Evolutionary conservation across 148 eudicot genomes (phyloP).

Genomic region (Nepenthes mirabilis): DNA sequence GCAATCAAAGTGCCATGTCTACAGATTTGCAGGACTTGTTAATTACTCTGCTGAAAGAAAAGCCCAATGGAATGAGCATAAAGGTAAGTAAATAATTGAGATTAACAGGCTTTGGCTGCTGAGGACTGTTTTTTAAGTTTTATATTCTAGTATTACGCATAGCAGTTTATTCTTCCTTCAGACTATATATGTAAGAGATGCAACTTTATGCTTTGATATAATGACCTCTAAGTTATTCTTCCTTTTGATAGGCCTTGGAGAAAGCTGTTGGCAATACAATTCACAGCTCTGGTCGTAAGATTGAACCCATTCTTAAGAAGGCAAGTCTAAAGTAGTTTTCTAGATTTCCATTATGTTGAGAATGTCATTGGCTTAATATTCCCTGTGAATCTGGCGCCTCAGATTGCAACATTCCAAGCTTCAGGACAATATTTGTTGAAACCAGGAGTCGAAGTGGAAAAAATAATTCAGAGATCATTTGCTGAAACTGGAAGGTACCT

Average conservation of each 20-base stretch:
- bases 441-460: conserved; percentile 50
- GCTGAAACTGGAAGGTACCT: conserved; percentile 53
- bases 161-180: too few relatives aligned
- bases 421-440: conserved; percentile 75
- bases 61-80: conserved; percentile 76
- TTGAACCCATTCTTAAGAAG: conserved; percentile 68
- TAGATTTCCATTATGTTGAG: background rate
- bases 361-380: conserved; percentile 6
- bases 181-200: too few relatives aligned
- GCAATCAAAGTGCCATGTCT: conserved; percentile 27
- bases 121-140: background rate
- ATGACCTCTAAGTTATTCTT: too few relatives aligned
- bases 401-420: conserved; percentile 74
- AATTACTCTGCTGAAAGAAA: conserved; percentile 52
- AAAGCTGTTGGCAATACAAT: conserved; percentile 68
- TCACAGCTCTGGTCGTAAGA: conserved; percentile 44
- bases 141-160: too few relatives aligned
- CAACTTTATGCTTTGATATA: too few relatives aligned
- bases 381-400: conserved; percentile 18
- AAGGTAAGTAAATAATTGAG: conserved; percentile 37
- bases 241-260: conserved; percentile 50
- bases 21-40: conserved; percentile 50
- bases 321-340: conserved; percentile 18
- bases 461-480: conserved; percentile 25
- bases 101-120: too few relatives aligned